Evolutionary conservation across 805 yeast genomes (phyloP).

Genomic region (Wickerhamomyces chambardii): DNA sequence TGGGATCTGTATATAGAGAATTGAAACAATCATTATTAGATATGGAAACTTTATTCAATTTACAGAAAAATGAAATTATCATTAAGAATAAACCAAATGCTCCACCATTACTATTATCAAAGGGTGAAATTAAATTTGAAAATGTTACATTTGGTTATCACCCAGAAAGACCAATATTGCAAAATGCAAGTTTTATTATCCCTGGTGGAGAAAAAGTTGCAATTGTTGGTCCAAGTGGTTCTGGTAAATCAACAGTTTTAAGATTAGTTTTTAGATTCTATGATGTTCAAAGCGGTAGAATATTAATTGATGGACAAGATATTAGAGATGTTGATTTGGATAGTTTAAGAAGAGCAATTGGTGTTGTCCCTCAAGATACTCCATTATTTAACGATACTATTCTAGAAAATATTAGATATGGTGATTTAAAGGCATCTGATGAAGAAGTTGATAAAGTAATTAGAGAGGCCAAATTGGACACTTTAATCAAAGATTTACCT

Average conservation of each 20-base stretch:
- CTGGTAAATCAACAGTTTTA: constrained; percentile 88
- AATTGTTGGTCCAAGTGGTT: constrained; percentile 93
- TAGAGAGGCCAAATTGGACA: constrained; percentile 57
- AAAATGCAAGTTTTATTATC: constrained; percentile 72
- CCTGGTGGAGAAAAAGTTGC: constrained; percentile 93
- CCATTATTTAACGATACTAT: constrained; percentile 92
- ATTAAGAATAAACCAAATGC: constrained; percentile 60
- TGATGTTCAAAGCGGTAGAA: constrained; percentile 72
- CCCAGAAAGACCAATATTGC: constrained; percentile 77
- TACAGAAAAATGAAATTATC: constrained; percentile 65
- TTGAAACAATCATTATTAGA: constrained; percentile 87
- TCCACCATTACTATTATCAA: constrained; percentile 42
- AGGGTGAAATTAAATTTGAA: constrained; percentile 72
- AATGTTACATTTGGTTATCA: constrained; percentile 92
- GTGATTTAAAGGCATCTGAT: constrained; percentile 64
- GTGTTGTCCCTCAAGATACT: constrained; percentile 97
- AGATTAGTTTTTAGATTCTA: constrained; percentile 83
- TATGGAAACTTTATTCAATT: constrained; percentile 89
- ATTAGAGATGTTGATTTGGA: constrained; percentile 67
- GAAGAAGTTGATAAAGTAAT: constrained; percentile 62
- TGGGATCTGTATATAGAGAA: constrained; percentile 94
- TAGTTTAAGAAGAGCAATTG: constrained; percentile 63
- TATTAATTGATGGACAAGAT: constrained; percentile 84
- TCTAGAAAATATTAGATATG: constrained; percentile 81
- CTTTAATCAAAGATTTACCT: constrained; percentile 62